phyloP scores from a whole-genome alignment of 257 asterid genomes.

The Solanum okadae region DNA sequence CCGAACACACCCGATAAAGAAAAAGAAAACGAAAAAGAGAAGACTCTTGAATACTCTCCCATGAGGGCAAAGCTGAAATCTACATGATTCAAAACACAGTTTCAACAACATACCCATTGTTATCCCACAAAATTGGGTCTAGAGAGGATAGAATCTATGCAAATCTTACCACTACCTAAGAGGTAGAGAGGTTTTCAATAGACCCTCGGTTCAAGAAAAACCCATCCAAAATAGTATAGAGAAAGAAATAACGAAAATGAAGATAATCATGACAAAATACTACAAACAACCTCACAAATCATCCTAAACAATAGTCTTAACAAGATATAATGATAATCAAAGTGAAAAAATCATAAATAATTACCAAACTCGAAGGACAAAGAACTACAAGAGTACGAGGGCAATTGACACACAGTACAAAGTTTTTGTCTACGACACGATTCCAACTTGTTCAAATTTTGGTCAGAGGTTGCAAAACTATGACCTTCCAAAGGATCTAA shows the following conservation, averaged over 20 bases:
- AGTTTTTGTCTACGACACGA: not conserved
- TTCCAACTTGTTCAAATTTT: not conserved
- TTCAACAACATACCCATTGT: not conserved
- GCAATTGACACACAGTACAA: not conserved
- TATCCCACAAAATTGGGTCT: no score
- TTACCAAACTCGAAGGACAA: not conserved
- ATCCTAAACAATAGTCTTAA: not conserved
- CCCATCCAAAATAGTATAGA: not conserved
- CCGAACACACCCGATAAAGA: not conserved
- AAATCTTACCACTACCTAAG: not conserved
- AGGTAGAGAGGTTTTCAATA: not conserved
- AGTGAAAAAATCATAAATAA: not conserved
- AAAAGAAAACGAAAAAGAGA: not conserved
- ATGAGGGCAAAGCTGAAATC: not conserved
- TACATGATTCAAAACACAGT: not conserved
- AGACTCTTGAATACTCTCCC: not conserved
- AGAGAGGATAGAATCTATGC: no score
- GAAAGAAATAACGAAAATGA: no score
- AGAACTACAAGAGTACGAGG: not conserved
- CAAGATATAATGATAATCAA: not conserved
- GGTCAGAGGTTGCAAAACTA: not conserved
- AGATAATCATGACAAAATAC: not conserved
- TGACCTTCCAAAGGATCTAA: not conserved
- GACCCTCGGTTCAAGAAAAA: not conserved
- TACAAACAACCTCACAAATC: not conserved